phyloP scores from a whole-genome alignment of 805 yeast species.

The Brettanomyces bruxellensis region DNA sequence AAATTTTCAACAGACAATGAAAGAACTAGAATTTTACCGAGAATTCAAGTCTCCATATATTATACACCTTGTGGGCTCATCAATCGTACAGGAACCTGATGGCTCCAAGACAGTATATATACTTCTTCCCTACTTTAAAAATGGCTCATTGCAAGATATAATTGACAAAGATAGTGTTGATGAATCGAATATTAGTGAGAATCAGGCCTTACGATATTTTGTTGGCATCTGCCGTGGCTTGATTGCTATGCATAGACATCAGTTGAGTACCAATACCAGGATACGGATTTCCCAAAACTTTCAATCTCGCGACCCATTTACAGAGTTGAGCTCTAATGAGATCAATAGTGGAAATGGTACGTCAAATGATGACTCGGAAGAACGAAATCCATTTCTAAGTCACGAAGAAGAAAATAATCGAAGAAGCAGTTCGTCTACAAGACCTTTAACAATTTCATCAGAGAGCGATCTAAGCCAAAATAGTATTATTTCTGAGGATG shows the following conservation, averaged over 20 bases:
- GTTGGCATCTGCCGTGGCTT: slow-evolving; percentile 69
- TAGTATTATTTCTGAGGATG: slow-evolving; percentile 7
- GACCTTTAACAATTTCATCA: slow-evolving; percentile 20
- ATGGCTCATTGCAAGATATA: slow-evolving; percentile 74
- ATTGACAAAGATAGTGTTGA: slow-evolving; percentile 57
- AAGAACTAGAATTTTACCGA: slow-evolving; percentile 68
- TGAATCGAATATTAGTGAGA: slow-evolving; percentile 45
- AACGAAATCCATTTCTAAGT: slow-evolving; percentile 13
- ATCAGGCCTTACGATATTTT: slow-evolving; percentile 52
- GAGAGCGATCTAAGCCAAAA: slow-evolving; percentile 6
- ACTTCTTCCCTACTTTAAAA: slow-evolving; percentile 65
- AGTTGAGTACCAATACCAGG: slow-evolving; percentile 15
- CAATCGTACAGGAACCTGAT: slow-evolving; percentile 62
- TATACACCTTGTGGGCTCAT: slow-evolving; percentile 61
- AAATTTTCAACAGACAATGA: slow-evolving; percentile 63
- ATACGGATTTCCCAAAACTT: slow-evolving; percentile 6
- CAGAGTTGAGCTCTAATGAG: neutral
- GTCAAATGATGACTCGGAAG: neutral
- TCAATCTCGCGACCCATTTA: slow-evolving; percentile 7
- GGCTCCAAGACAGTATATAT: slow-evolving; percentile 76
- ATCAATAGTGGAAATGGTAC: neutral
- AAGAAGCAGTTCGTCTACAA: neutral
- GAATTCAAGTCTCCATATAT: slow-evolving; percentile 63
- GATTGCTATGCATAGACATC: slow-evolving; percentile 63
- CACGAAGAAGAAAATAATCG: neutral